Percentiles rank a stretch among this genome's conserved stretches.
phyloP scores from a whole-genome alignment of 768 basidiomycete species.

The Panaeolus cyanescens region DNA sequence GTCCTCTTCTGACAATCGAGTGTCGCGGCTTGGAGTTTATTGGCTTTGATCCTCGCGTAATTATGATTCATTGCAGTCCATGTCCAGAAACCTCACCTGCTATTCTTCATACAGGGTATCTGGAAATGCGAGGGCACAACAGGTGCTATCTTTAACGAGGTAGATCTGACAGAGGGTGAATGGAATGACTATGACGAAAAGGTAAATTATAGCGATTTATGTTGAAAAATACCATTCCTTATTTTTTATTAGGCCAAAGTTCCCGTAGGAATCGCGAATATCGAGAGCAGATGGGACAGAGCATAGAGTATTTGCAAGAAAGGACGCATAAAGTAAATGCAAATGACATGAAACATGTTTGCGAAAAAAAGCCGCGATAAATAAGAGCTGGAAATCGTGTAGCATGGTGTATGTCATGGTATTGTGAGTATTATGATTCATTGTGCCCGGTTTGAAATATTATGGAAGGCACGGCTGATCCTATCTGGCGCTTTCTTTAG shows the following conservation, averaged over 20 bases:
- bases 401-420: neutral
- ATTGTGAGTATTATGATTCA: neutral
- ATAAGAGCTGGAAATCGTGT: neutral
- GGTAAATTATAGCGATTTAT: constrained; percentile 37
- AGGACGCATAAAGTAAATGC: neutral
- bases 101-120: constrained; percentile 64
- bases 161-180: constrained; percentile 66
- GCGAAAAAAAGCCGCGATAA: neutral
- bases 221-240: neutral
- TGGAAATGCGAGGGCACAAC: constrained; percentile 76
- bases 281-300: constrained; percentile 68
- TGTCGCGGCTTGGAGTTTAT: constrained; percentile 87
- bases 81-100: neutral
- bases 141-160: constrained; percentile 59
- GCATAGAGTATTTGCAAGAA: constrained; percentile 45
- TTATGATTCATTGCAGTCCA: neutral
- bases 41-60: constrained; percentile 73
- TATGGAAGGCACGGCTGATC: constrained; percentile 14
- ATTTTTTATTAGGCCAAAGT: constrained; percentile 44
- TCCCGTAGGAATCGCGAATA: constrained; percentile 71
- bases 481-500: constrained; percentile 26
- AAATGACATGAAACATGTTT: neutral
- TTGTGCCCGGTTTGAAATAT: neutral
- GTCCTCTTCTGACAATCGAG: constrained; percentile 71
- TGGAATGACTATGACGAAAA: constrained; percentile 96